Evolutionary conservation across 441 rosid genomes (phyloP).

Genomic region (Gossypium davidsonii): DNA sequence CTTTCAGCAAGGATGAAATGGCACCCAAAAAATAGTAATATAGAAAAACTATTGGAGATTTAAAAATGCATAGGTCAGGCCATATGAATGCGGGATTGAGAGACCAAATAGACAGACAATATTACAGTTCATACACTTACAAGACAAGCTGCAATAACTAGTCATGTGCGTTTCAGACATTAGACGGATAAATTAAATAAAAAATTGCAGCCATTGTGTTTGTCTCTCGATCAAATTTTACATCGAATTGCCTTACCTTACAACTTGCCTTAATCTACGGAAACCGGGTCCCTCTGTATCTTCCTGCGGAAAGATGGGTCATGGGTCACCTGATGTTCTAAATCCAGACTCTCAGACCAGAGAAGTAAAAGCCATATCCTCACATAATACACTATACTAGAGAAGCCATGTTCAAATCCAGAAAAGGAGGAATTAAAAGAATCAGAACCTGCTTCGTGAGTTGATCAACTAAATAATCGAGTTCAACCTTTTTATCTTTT

Average conservation of each 20-base stretch:
- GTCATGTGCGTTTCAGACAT: neutral
- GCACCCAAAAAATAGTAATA: too few relatives aligned
- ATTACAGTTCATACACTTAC: neutral
- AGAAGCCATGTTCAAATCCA: neutral
- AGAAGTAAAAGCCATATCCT: neutral
- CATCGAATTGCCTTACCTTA: neutral
- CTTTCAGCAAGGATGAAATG: too few relatives aligned
- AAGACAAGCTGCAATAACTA: neutral
- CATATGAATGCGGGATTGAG: neutral
- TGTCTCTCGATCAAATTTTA: neutral
- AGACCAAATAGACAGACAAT: neutral
- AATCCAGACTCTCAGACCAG: neutral
- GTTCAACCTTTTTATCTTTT: neutral
- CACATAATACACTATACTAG: neutral
- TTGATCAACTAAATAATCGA: neutral
- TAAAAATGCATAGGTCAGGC: neutral
- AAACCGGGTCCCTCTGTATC: neutral
- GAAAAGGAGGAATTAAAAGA: neutral
- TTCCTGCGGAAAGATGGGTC: neutral
- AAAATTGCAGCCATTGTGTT: neutral
- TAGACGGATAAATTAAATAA: too few relatives aligned
- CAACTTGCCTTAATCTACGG: neutral
- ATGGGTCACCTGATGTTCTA: neutral
- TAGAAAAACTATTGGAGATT: too few relatives aligned
- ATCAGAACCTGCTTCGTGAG: neutral